A percentile compares a stretch with the other conserved stretches of the same genome.
Evolutionary conservation across 2,329 filamentous ascomycete species (phyloP).

Genomic region (Colletotrichum sp.): DNA sequence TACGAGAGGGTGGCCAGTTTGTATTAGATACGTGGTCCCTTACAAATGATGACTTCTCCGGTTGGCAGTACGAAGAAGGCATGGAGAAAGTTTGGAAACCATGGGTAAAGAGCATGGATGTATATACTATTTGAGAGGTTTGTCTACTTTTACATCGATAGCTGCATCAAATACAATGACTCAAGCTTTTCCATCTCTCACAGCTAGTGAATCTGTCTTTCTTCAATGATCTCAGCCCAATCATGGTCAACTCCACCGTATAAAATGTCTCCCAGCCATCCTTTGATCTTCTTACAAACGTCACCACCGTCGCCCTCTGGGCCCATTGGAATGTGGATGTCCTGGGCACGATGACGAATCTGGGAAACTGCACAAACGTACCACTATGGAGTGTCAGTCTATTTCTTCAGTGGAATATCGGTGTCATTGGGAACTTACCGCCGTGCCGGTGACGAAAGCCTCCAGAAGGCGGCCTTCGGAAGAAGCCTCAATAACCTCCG

Average conservation of each 20-base stretch:
- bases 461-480: not conserved
- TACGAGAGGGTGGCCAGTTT: not conserved
- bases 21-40: not conserved
- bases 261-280: not conserved
- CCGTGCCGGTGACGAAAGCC: not conserved
- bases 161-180: fast-evolving
- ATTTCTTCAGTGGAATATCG: fast-evolving
- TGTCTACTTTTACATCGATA: not conserved
- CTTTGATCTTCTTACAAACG: not conserved
- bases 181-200: not conserved
- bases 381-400: not conserved
- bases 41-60: constrained; percentile 49
- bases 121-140: not conserved
- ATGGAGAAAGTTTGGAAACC: constrained; percentile 55
- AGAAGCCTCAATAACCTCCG: not conserved
- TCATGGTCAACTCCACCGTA: not conserved
- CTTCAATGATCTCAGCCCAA: not conserved
- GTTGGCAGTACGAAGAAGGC: constrained; percentile 48
- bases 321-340: not conserved
- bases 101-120: constrained; percentile 45
- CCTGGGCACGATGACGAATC: not conserved
- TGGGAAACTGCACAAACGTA: not conserved
- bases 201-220: not conserved
- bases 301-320: not conserved
- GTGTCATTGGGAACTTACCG: not conserved